Conservation (phyloP, 768 basidiomycete species). For the Dentipellis fragilis region DNA sequence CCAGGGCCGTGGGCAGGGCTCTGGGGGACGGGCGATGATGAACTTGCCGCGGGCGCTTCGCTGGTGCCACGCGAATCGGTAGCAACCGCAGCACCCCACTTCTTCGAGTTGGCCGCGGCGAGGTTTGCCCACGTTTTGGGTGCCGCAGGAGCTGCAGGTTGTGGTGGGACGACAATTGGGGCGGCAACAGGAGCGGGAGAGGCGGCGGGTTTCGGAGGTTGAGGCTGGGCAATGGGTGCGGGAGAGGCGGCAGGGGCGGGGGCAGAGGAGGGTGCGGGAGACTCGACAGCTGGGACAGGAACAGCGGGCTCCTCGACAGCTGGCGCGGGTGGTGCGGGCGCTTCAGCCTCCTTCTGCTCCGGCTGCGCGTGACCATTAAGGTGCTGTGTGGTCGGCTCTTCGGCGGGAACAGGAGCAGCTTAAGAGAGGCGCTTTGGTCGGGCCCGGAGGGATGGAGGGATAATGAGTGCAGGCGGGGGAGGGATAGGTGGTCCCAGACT, state of each 20-base stretch:
- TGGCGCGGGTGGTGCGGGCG: constrained; percentile 15
- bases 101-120: constrained; percentile 71
- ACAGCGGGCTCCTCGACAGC: constrained; percentile 23
- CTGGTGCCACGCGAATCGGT: constrained; percentile 69
- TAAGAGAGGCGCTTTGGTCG: too few relatives aligned
- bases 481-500: too few relatives aligned
- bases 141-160: constrained; percentile 32
- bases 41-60: constrained; percentile 40
- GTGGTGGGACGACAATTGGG: constrained; percentile 26
- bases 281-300: constrained; percentile 17
- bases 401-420: constrained; percentile 16
- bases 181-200: constrained; percentile 24
- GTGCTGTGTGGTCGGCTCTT: constrained; percentile 18
- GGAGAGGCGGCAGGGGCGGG: constrained; percentile 19
- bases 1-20: constrained; percentile 23
- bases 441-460: too few relatives aligned
- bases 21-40: constrained; percentile 30
- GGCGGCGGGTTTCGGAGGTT: constrained; percentile 17
- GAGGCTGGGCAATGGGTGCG: constrained; percentile 16
- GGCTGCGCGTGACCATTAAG: constrained; percentile 21
- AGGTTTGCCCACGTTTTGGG: constrained; percentile 91
- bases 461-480: too few relatives aligned
- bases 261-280: constrained; percentile 19
- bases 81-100: constrained; percentile 80
- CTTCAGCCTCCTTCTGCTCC: constrained; percentile 27